Percentiles rank a stretch among this genome's conserved stretches.
phyloP scores from a whole-genome alignment of 1,139 yeast species.

The Debaryomyces sp. region DNA sequence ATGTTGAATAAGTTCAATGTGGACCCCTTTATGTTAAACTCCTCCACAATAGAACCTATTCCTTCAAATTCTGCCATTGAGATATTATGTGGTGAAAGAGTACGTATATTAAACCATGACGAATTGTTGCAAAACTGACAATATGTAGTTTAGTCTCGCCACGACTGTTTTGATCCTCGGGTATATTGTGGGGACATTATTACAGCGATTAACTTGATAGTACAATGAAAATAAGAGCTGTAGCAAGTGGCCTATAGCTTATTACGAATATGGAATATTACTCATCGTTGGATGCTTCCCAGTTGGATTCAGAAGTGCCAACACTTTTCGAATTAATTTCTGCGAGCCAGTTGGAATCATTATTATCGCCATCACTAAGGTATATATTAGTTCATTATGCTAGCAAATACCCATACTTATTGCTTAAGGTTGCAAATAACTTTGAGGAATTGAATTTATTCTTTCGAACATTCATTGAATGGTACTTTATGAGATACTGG shows the following conservation, averaged over 20 bases:
- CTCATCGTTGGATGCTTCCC: conserved; percentile 76
- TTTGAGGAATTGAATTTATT: conserved; percentile 77
- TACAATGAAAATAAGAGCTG: background rate
- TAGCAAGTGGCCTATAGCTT: background rate
- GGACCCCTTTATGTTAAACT: conserved; percentile 19
- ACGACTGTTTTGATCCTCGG: conserved; percentile 9
- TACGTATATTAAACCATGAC: background rate
- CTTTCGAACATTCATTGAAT: conserved; percentile 70
- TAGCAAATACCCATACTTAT: conserved; percentile 70
- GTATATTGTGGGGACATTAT: conserved; percentile 11
- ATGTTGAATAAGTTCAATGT: conserved; percentile 24
- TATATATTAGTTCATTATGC: conserved; percentile 84
- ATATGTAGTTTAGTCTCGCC: background rate
- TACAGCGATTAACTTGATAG: background rate
- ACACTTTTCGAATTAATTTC: conserved; percentile 84
- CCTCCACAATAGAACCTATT: conserved; percentile 22
- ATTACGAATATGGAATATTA: conserved; percentile 70
- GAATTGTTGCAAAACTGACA: background rate
- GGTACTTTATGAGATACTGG: conserved; percentile 71
- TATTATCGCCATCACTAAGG: conserved; percentile 81
- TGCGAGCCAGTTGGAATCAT: conserved; percentile 72
- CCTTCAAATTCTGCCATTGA: conserved; percentile 26
- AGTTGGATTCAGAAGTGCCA: conserved; percentile 74
- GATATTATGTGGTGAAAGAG: background rate
- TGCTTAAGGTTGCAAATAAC: conserved; percentile 62